Conservation (phyloP, 129 eudicot species). For the Lactuca sativa region DNA sequence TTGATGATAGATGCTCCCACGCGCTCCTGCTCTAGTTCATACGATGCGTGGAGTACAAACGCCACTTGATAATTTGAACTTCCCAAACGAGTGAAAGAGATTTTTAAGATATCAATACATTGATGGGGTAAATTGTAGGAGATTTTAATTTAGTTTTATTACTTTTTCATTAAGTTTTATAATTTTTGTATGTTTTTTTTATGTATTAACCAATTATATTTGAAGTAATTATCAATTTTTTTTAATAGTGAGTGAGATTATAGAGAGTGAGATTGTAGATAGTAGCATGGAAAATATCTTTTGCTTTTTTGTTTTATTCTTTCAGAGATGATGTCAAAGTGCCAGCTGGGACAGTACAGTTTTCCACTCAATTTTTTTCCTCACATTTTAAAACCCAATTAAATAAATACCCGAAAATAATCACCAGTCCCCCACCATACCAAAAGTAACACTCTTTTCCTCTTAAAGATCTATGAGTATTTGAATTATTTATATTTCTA, state of each 20-base stretch:
- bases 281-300: slow-evolving; percentile 17
- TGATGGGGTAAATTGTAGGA: background rate
- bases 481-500: too few species aligned
- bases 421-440: too few species aligned
- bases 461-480: too few species aligned
- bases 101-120: background rate
- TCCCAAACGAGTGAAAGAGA: background rate
- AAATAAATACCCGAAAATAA: background rate
- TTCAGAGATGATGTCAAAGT: slow-evolving; percentile 25
- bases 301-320: slow-evolving; percentile 15
- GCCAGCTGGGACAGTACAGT: slow-evolving; percentile 34
- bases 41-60: slow-evolving; percentile 1
- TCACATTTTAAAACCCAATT: background rate
- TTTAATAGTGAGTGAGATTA: background rate
- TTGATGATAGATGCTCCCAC: slow-evolving; percentile 16
- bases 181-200: too few species aligned
- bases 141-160: background rate
- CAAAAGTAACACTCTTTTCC: too few species aligned
- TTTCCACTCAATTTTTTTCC: slow-evolving; percentile 15
- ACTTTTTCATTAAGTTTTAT: too few species aligned
- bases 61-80: background rate
- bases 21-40: background rate
- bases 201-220: background rate
- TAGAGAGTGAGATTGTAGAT: background rate
- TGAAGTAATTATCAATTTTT: too few species aligned